Percentiles rank a stretch among this genome's conserved stretches.
phyloP scores from a whole-genome alignment of 768 basidiomycete species.

The Lenzites betulinus region DNA sequence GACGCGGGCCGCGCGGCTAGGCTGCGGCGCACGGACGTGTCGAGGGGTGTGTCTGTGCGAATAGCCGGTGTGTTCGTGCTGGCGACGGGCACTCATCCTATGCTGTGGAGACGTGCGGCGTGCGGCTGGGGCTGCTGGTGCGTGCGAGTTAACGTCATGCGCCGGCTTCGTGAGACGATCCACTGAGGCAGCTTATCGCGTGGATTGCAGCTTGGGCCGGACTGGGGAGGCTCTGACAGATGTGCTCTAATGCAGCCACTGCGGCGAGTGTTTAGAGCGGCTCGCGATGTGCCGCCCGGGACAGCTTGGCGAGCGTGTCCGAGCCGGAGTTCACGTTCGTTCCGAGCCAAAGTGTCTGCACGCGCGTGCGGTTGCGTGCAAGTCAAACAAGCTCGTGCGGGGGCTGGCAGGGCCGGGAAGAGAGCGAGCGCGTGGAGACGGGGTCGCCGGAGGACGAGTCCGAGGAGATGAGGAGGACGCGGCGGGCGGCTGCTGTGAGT shows the following conservation, averaged over 20 bases:
- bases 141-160: slow-evolving; percentile 9
- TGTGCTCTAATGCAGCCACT: background rate
- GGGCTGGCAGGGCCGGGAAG: too few relatives aligned
- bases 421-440: too few relatives aligned
- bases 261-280: background rate
- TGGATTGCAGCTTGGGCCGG: background rate
- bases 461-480: slow-evolving; percentile 5
- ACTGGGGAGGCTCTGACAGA: slow-evolving; percentile 6
- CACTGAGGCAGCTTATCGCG: slow-evolving; percentile 3
- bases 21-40: background rate
- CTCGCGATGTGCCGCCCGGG: background rate
- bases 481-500: background rate
- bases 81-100: background rate
- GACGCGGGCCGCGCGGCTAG: background rate
- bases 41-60: background rate
- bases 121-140: background rate
- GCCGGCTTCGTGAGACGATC: slow-evolving; percentile 7
- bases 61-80: background rate
- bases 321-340: background rate
- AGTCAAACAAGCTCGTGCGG: too few relatives aligned
- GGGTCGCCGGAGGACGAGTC: background rate
- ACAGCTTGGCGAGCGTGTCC: too few relatives aligned
- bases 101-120: background rate
- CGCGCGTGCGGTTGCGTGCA: too few relatives aligned
- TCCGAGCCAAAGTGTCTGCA: background rate